Evolutionary conservation across 2,329 filamentous ascomycete genomes (phyloP).

Genomic region (Aspergillus thermomutatus): DNA sequence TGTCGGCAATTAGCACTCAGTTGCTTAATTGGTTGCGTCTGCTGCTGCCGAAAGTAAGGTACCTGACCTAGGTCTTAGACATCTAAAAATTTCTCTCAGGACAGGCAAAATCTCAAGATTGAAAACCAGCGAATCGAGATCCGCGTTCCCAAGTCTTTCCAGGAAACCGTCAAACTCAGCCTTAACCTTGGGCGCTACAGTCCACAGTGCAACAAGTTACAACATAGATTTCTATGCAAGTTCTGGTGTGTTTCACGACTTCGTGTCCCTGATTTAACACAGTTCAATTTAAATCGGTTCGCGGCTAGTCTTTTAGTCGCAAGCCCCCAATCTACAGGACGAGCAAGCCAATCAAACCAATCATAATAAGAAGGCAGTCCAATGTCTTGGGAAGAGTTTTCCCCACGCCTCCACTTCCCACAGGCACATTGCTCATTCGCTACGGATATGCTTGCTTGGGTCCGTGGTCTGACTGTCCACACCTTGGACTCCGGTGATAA

Average conservation of each 20-base stretch:
- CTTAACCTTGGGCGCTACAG: neutral
- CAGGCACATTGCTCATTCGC: conserved; percentile 3
- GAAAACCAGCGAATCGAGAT: neutral
- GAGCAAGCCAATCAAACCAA: neutral
- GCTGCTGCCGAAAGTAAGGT: neutral
- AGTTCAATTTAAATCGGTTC: neutral
- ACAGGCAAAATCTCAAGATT: neutral
- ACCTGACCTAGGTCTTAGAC: neutral
- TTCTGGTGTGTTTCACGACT: neutral
- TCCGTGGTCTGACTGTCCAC: conserved; percentile 12
- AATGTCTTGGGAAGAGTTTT: conserved; percentile 1
- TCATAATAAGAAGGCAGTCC: neutral
- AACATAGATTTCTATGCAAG: neutral
- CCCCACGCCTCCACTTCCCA: conserved; percentile 19
- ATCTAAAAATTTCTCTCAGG: neutral
- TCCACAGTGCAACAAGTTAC: neutral
- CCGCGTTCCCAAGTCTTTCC: neutral
- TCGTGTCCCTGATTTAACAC: neutral
- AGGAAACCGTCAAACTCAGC: neutral
- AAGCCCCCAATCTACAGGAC: neutral
- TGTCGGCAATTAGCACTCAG: neutral
- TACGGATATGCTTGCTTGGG: neutral
- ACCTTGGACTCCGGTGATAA: conserved; percentile 1
- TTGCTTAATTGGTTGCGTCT: neutral
- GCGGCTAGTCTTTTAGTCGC: neutral